Percentiles rank a stretch among this genome's conserved stretches.
phyloP scores from a whole-genome alignment of 164 flowering plant species.

The Stephania cephalantha region DNA sequence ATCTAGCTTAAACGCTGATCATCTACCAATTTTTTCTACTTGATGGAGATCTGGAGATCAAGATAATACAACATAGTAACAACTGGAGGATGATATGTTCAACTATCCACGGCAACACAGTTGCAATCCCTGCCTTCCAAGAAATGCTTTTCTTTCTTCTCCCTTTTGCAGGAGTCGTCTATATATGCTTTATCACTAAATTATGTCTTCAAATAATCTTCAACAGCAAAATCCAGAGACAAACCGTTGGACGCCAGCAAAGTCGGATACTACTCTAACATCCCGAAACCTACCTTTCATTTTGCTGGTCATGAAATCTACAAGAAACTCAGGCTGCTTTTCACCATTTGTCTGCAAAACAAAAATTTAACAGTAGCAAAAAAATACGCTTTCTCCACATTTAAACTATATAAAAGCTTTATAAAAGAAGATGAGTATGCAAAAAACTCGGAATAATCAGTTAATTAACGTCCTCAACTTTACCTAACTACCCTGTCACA shows the following conservation, averaged over 20 bases:
- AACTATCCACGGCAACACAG: neutral
- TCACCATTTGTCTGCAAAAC: constrained; percentile 74
- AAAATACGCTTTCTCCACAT: neutral
- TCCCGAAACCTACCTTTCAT: constrained; percentile 27
- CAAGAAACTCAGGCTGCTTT: constrained; percentile 53
- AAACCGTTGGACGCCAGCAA: constrained; percentile 67
- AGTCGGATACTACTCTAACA: constrained; percentile 49
- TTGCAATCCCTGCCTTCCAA: neutral
- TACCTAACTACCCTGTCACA: too few species aligned
- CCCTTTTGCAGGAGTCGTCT: neutral
- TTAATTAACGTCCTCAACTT: neutral
- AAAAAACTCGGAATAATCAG: neutral
- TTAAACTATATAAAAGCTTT: neutral
- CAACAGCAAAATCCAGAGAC: constrained; percentile 45
- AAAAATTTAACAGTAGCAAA: neutral
- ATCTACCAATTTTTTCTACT: too few species aligned
- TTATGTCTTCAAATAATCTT: neutral
- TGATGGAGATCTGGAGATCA: too few species aligned
- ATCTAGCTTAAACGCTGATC: too few species aligned
- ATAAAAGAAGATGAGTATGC: neutral
- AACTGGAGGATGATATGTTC: too few species aligned
- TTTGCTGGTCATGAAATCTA: constrained; percentile 35
- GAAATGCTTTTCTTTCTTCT: too few species aligned
- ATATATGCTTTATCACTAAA: neutral
- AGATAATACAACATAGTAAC: too few species aligned